These are phyloP conservation scores for Rubroboletus satanas DNA, from an alignment of 768 basidiomycete species.

Conservation along the genomic window DNA sequence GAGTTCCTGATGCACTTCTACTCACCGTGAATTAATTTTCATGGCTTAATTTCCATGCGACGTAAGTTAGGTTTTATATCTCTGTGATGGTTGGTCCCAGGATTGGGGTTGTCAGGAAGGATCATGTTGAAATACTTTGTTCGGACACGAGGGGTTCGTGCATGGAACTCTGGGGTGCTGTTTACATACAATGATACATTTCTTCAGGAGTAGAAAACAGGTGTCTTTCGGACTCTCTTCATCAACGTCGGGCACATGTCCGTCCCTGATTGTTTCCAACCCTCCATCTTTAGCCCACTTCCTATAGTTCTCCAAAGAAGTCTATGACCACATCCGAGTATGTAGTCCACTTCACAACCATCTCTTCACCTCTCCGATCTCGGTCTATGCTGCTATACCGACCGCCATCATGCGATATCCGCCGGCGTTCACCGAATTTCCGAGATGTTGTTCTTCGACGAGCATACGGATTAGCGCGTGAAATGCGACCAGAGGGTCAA, in stretches of 20 bases:
- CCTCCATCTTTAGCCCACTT: constrained; percentile 5
- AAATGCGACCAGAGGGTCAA: constrained; percentile 1
- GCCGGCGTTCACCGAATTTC: constrained; percentile 15
- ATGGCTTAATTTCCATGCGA: constrained; percentile 18
- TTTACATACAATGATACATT: constrained; percentile 5
- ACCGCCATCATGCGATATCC: constrained; percentile 10
- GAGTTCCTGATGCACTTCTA: constrained; percentile 4
- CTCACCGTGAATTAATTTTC: constrained; percentile 16
- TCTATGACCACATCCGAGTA: constrained; percentile 4
- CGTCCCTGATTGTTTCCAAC: constrained; percentile 9
- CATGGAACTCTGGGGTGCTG: neutral
- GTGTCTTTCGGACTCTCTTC: constrained; percentile 3
- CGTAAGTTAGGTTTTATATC: neutral
- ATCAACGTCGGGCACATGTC: constrained; percentile 4
- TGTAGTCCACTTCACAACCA: neutral
- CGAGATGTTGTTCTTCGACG: constrained; percentile 9
- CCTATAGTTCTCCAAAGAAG: constrained; percentile 7
- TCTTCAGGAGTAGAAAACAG: constrained; percentile 6
- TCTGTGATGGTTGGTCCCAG: neutral
- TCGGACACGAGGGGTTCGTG: neutral
- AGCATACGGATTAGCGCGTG: constrained; percentile 8
- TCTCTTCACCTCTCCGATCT: neutral
- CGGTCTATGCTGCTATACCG: neutral
- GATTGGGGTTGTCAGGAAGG: neutral
- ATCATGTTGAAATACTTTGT: constrained; percentile 5